phyloP scores from a whole-genome alignment of 768 basidiomycete genomes.

The Lentinula sp. region DNA sequence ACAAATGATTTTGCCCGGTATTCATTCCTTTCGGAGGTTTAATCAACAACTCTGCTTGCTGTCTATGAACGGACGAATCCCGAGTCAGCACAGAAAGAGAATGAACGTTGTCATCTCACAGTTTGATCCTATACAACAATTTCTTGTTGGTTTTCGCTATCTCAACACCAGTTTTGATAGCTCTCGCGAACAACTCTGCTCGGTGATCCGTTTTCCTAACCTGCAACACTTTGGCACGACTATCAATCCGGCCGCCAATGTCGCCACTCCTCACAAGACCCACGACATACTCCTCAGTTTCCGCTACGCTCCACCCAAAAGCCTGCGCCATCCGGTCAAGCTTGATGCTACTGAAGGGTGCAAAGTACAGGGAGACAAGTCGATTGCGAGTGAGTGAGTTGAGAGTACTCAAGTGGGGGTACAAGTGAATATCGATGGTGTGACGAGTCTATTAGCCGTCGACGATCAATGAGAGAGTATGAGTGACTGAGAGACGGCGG shows the following conservation, averaged over 20 bases:
- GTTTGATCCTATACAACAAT: conserved; percentile 71
- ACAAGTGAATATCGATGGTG: conserved; percentile 71
- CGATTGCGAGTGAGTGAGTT: conserved; percentile 55
- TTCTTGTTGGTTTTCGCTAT: conserved; percentile 73
- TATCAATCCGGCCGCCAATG: conserved; percentile 82
- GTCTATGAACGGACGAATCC: conserved; percentile 31
- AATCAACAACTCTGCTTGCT: conserved; percentile 76
- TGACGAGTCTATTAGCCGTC: conserved; percentile 58
- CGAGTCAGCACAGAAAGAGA: background rate
- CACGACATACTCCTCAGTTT: conserved; percentile 59
- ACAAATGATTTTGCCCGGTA: background rate
- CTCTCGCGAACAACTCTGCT: conserved; percentile 66
- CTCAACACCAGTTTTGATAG: conserved; percentile 66
- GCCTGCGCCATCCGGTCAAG: conserved; percentile 41
- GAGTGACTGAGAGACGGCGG: background rate
- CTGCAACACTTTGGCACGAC: conserved; percentile 83
- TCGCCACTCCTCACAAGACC: conserved; percentile 69
- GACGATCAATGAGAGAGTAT: background rate
- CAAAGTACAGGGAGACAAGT: conserved; percentile 56
- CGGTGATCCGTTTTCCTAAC: conserved; percentile 79
- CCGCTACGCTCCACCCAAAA: conserved; percentile 41
- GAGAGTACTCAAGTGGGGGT: conserved; percentile 58
- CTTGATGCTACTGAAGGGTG: conserved; percentile 56
- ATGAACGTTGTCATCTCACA: conserved; percentile 49
- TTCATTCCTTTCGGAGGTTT: conserved; percentile 44